Conservation (phyloP, 2,329 filamentous ascomycete species). For the Cladosporium sp. region DNA sequence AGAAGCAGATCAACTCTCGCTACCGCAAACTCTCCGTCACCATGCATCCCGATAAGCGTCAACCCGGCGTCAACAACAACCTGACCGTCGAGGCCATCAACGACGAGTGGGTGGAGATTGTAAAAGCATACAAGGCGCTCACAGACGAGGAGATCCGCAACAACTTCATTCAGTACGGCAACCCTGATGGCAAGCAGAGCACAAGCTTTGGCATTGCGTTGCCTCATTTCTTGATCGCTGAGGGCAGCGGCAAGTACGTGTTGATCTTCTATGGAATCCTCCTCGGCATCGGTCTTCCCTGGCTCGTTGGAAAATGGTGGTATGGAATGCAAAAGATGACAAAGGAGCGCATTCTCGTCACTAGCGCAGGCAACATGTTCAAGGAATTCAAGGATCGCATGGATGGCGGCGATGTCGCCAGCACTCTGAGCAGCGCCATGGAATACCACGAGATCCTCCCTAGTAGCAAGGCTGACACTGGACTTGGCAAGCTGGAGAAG, state of each 20-base stretch:
- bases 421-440: slow-evolving; percentile 78
- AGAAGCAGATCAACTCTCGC: slow-evolving; percentile 88
- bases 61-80: slow-evolving; percentile 81
- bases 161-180: slow-evolving; percentile 93
- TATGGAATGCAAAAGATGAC: slow-evolving; percentile 93
- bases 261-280: slow-evolving; percentile 84
- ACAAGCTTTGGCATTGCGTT: slow-evolving; percentile 97
- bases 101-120: slow-evolving; percentile 87
- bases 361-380: slow-evolving; percentile 93
- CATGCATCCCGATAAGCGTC: slow-evolving; percentile 90
- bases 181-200: slow-evolving; percentile 97
- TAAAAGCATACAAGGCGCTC: slow-evolving; percentile 95
- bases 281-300: slow-evolving; percentile 86
- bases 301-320: slow-evolving; percentile 96
- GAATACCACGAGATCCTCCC: slow-evolving; percentile 78
- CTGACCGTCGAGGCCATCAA: slow-evolving; percentile 84
- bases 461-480: slow-evolving; percentile 75
- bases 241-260: slow-evolving; percentile 94
- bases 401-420: slow-evolving; percentile 75
- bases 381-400: slow-evolving; percentile 85
- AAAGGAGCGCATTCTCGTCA: slow-evolving; percentile 88
- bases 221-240: slow-evolving; percentile 86
- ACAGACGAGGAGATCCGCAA: slow-evolving; percentile 97
- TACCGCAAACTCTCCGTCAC: slow-evolving; percentile 85
- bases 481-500: slow-evolving; percentile 80